phyloP scores from a whole-genome alignment of 345 rosid genomes.

The rapeseed (Brassica napus) region Da-Ae NC_063446.1:11655001-11655500 shows the following conservation, averaged over 20 bases:
- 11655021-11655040: slow-evolving; percentile 95
- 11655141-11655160: slow-evolving; percentile 69
- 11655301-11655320: slow-evolving; percentile 39
- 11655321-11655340: slow-evolving; percentile 89
- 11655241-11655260: slow-evolving; percentile 9
- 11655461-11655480: slow-evolving; percentile 95
- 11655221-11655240: slow-evolving; percentile 88
- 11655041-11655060: slow-evolving; percentile 98
- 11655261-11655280: background rate
- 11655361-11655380: slow-evolving; percentile 60
- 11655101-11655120: background rate
- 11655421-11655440: background rate
- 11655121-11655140: background rate
- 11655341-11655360: slow-evolving; percentile 70
- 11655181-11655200: slow-evolving; percentile 89
- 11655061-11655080: no score
- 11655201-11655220: slow-evolving; percentile 90
- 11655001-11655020: slow-evolving; percentile 90
- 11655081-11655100: background rate
- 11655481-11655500: slow-evolving; percentile 95
- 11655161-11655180: slow-evolving; percentile 99
- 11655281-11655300: background rate
- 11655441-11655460: slow-evolving; percentile 63
- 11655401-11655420: background rate
- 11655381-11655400: background rate